Evolutionary conservation across 768 basidiomycete genomes (phyloP), one percentile per base, ranked within the genome.

Genomic region (Postia placenta): DNA sequence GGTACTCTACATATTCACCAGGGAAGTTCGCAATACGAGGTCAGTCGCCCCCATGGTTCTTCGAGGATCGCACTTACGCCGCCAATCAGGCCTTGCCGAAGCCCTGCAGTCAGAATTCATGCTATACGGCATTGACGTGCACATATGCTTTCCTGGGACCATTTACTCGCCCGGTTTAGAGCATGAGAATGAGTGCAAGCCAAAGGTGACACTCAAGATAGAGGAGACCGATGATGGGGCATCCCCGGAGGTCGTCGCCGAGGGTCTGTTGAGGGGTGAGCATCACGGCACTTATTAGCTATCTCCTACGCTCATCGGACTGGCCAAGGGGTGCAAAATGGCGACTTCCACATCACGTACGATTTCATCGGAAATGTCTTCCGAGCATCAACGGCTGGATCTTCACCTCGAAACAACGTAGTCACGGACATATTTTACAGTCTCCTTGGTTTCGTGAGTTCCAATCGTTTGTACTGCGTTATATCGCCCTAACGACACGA

Each of bases 1-100:
- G 93, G 0, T 95, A 83, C 57, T 72, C 84, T 1, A 78, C 81
- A 1, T 95, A 95, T 64, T 71, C 87, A 0, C 89, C 92, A 0
- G 85, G 81, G 9, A 95, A 95, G 62, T 85, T 87, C 57, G 93
- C 93, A 6, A 63, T 95, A 5, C 70, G 90, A 67, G 92, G 92
- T 91, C 55, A 37, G 53, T 23, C 14, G 20, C 17, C 19, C 15
- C 36, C 26, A 5, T 40, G 11, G 25, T 37, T 20, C 15, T 49
- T 5, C 39, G 46, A 26, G 28, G 33, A 22, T 19, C 6, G 38
- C 9, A n/a, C 38, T 11, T 45, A 27, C 11, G 30, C 20, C 23
- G 11, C 20, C 20, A 22, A 9, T 6, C 59, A 92, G 91, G 86
- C 12, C 78, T 96, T 0, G 89, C 88, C 12, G 93, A 96, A 50